Base-by-base conservation (phyloP, 1,284 basidiomycete genomes). In the Cystobasidium slooffiae region DNA sequence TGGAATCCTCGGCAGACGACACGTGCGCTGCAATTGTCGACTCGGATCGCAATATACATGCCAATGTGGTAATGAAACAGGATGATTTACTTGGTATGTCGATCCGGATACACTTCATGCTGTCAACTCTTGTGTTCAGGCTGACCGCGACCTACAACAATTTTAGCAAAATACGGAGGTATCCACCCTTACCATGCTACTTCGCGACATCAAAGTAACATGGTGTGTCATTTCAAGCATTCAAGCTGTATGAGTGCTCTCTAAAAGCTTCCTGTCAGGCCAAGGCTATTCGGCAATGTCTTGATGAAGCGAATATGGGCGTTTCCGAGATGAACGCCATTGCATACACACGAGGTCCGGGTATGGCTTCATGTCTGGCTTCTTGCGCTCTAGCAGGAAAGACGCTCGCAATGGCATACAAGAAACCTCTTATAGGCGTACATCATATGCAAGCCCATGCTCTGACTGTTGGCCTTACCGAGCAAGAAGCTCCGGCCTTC, bases 311-410 rank as follows among this genome's bases (percentile, higher is more conserved):
- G 0, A 82, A 84, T 0, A 73, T 93, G 39, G 80, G 82, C 22
- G 82, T 91, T 44, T 80, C 82, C 1, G 87, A 92, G 49, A 84
- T 97, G 12, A 90, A 95, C 78, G 94, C 91, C 0, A 87, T 97
- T 52, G 94, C 94, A 0, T 95, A 92, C 80, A 97, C 94, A 0
- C 86, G 92, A 78, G 95, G 94, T 9, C 94, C 95, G 68, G 93
- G 91, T 1, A 92, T 95, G 82, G 85, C 85, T 4, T 91, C 91
- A 0, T 94, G 92, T 81, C 85, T 97, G 6, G 87, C 86, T 41
- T 89, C 93, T 5, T 88, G 89, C 61, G 88, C 89, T 3, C 90
- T 90, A 75, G 88, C 92, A 1, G 93, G 93, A 7, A 92, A 91
- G 80, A 88, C 88, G 0, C 84, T 97, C 0, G 92, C 93, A 0